A percentile compares a stretch with the other conserved stretches of the same genome.
These are phyloP conservation scores for Aspergillus latus DNA, from an alignment of 2,329 filamentous ascomycete species.

Conservation along the genomic window DNA sequence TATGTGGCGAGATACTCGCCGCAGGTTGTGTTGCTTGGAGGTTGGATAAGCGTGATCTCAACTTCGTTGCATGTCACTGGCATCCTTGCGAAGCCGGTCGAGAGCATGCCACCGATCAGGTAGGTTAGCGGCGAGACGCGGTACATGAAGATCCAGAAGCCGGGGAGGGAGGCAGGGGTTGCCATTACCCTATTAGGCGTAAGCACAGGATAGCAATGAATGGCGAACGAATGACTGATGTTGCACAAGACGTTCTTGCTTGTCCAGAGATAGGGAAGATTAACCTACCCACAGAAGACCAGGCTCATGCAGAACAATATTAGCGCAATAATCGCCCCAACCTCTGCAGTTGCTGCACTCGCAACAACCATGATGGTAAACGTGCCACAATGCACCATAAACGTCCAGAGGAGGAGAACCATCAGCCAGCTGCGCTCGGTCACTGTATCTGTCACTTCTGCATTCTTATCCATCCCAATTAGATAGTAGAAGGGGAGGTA, in stretches of 20 bases:
- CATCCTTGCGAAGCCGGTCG: constrained; percentile 37
- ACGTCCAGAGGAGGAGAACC: constrained; percentile 63
- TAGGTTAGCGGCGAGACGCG: constrained; percentile 68
- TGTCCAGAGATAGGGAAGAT: too few species aligned
- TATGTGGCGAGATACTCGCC: constrained; percentile 48
- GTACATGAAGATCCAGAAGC: constrained; percentile 81
- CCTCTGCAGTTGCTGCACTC: constrained; percentile 66
- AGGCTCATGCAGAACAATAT: constrained; percentile 59
- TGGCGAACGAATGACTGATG: background rate
- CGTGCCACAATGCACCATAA: constrained; percentile 69
- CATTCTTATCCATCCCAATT: constrained; percentile 50
- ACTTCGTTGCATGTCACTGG: constrained; percentile 29
- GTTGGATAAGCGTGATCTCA: constrained; percentile 35
- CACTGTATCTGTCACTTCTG: constrained; percentile 39
- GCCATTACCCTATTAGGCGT: constrained; percentile 44
- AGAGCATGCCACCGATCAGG: constrained; percentile 47
- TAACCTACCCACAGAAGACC: constrained; percentile 53
- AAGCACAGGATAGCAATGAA: background rate
- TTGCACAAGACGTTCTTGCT: too few species aligned
- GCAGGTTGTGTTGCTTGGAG: constrained; percentile 64
- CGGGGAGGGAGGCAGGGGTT: constrained; percentile 57
- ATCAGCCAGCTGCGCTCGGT: constrained; percentile 62
- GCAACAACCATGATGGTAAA: constrained; percentile 74
- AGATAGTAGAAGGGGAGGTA: constrained; percentile 70
- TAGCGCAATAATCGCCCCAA: constrained; percentile 63